Evolutionary conservation across 2,329 filamentous ascomycete species (phyloP).

Genomic region (Trichoderma breve): DNA sequence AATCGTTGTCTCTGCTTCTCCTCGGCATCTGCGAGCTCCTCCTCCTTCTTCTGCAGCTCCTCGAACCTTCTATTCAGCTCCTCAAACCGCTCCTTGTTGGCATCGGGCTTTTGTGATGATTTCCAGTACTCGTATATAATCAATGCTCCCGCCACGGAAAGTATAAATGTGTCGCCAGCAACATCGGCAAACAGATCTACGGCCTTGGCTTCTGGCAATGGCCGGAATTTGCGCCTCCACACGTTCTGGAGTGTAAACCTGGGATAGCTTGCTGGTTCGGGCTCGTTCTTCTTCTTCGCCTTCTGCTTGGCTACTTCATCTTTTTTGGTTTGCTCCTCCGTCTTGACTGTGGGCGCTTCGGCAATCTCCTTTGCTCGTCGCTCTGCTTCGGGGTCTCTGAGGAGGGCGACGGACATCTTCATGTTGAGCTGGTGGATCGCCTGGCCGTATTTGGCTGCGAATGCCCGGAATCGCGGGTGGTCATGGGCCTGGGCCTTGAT

Average conservation of each 20-base stretch:
- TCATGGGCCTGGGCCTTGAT: constrained; percentile 67
- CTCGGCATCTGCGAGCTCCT: constrained; percentile 47
- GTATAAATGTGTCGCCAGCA: constrained; percentile 61
- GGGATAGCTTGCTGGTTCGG: constrained; percentile 2
- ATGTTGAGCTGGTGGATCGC: constrained; percentile 66
- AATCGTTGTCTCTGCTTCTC: constrained; percentile 49
- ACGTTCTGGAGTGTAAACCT: constrained; percentile 45
- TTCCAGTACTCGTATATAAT: constrained; percentile 63
- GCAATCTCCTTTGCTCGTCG: constrained; percentile 60
- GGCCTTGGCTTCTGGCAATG: constrained; percentile 63
- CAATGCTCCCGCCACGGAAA: constrained; percentile 55
- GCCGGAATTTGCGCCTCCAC: constrained; percentile 61
- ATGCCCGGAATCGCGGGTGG: constrained; percentile 57
- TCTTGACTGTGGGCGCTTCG: constrained; percentile 63
- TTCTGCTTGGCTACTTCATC: constrained; percentile 50
- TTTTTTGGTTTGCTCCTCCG: constrained; percentile 57
- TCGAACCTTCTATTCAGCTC: constrained; percentile 49
- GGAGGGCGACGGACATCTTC: constrained; percentile 58
- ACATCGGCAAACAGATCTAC: constrained; percentile 67
- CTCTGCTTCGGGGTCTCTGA: constrained; percentile 58
- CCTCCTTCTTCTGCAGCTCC: constrained; percentile 48
- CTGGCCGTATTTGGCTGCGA: constrained; percentile 62
- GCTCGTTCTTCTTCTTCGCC: constrained; percentile 33
- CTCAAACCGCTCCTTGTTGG: constrained; percentile 52
- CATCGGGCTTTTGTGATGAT: constrained; percentile 58